phyloP scores from a whole-genome alignment of 176 grass and related monocot species.

The Oropetium thomaeum region DNA sequence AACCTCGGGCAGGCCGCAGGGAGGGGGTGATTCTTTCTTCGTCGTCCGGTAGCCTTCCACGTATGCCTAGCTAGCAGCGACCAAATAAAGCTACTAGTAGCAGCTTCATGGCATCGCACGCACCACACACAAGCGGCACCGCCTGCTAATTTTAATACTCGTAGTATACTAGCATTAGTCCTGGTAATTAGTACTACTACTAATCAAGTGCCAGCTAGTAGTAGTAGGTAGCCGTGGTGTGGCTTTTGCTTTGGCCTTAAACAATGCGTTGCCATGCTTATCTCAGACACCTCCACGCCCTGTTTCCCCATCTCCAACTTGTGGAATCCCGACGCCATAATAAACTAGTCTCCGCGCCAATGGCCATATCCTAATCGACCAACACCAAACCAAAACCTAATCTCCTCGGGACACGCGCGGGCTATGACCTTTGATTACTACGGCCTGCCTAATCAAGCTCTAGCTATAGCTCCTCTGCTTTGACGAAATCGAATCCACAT shows the following conservation, averaged over 20 bases:
- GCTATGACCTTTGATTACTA: not conserved
- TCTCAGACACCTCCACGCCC: slow-evolving; percentile 60
- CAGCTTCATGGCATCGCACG: slow-evolving; percentile 32
- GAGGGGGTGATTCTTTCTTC: slow-evolving; percentile 51
- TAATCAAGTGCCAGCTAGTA: too few species aligned
- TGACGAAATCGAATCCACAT: slow-evolving; percentile 28
- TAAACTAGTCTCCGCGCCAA: slow-evolving; percentile 20
- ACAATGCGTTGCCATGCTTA: slow-evolving; percentile 41
- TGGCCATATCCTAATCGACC: not conserved
- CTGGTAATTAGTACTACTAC: too few species aligned
- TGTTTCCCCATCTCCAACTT: slow-evolving; percentile 86
- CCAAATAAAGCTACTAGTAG: too few species aligned
- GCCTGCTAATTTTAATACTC: not conserved
- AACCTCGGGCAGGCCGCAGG: not conserved
- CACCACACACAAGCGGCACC: slow-evolving; percentile 11
- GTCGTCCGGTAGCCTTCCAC: slow-evolving; percentile 28
- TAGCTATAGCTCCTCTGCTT: not conserved
- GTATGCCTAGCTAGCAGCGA: not conserved
- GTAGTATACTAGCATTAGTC: too few species aligned
- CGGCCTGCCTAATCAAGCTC: not conserved
- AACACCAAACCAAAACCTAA: slow-evolving; percentile 30
- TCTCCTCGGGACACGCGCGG: slow-evolving; percentile 37
- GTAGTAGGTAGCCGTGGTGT: not conserved
- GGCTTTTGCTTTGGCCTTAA: slow-evolving; percentile 34
- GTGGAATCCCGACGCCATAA: slow-evolving; percentile 37